These are phyloP conservation scores for Byssochlamys sp. DNA, from an alignment of 2,329 filamentous ascomycete genomes.

Conservation along the genomic window DNA sequence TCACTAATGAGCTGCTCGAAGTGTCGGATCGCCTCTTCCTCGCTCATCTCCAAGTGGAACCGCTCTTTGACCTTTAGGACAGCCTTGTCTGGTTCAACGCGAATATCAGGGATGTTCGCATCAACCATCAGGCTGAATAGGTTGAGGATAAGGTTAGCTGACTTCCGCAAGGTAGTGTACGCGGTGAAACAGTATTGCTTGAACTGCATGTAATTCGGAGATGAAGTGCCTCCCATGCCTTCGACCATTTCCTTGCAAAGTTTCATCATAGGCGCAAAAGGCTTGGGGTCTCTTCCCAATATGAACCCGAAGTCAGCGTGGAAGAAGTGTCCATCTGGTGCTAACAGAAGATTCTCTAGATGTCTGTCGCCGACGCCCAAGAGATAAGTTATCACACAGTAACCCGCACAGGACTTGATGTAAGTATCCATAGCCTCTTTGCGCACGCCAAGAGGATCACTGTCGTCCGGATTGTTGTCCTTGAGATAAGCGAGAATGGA, in stretches of 20 bases:
- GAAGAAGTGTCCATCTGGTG: constrained; percentile 89
- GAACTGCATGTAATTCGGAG: constrained; percentile 75
- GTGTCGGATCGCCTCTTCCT: constrained; percentile 82
- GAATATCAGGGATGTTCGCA: constrained; percentile 91
- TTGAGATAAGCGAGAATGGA: constrained; percentile 71
- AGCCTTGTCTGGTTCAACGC: constrained; percentile 82
- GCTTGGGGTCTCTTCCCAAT: constrained; percentile 89
- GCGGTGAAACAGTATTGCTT: constrained; percentile 94
- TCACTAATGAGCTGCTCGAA: constrained; percentile 87
- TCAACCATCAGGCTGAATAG: constrained; percentile 95
- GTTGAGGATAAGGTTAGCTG: constrained; percentile 82
- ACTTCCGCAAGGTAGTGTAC: constrained; percentile 83
- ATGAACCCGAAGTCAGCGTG: constrained; percentile 98
- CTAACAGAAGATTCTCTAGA: constrained; percentile 84
- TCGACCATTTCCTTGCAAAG: constrained; percentile 97
- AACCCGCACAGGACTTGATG: constrained; percentile 89
- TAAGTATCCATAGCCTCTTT: constrained; percentile 92
- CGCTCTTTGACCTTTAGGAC: constrained; percentile 90
- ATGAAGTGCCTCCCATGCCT: constrained; percentile 80
- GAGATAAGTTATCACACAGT: constrained; percentile 97
- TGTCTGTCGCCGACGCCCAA: constrained; percentile 92
- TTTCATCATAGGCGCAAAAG: constrained; percentile 94
- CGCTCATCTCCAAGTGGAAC: constrained; percentile 80
- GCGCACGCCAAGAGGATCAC: constrained; percentile 71
- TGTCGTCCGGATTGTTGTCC: constrained; percentile 78